Evolutionary conservation across 2,329 filamentous ascomycete species (phyloP).

Genomic region (Hysterium pulicare): DNA sequence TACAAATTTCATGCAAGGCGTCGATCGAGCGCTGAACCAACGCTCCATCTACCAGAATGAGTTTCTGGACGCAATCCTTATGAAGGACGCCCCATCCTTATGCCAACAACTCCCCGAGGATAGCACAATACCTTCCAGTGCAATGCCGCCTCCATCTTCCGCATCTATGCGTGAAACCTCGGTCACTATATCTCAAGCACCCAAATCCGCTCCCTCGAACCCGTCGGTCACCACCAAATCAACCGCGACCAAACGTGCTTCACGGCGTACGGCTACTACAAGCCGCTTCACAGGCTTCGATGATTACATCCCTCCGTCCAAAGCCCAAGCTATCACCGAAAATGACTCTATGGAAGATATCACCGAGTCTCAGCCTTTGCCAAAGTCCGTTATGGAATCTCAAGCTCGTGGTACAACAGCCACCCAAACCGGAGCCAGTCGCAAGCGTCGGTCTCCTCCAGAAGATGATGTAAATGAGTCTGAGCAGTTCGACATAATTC

Average conservation of each 20-base stretch:
- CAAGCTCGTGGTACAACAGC: background rate
- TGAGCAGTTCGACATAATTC: conserved; percentile 67
- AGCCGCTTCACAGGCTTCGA: conserved; percentile 65
- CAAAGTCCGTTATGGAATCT: background rate
- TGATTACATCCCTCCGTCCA: background rate
- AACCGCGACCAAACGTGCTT: conserved; percentile 28
- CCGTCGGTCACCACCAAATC: conserved; percentile 18
- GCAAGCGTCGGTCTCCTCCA: conserved; percentile 14
- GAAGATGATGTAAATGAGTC: conserved; percentile 40
- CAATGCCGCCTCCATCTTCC: conserved; percentile 10
- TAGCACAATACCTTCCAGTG: conserved; percentile 16
- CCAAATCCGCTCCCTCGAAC: conserved; percentile 13
- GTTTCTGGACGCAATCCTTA: conserved; percentile 84
- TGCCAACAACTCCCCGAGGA: conserved; percentile 59
- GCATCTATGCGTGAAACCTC: conserved; percentile 14
- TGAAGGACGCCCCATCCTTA: conserved; percentile 70
- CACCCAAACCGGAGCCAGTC: background rate
- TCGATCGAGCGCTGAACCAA: conserved; percentile 72
- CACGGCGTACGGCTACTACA: conserved; percentile 35
- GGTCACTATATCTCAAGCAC: conserved; percentile 13
- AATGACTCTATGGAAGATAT: background rate
- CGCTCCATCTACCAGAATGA: conserved; percentile 84
- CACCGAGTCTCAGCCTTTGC: background rate
- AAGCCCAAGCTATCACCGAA: background rate
- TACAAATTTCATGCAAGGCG: conserved; percentile 62